These are phyloP conservation scores for Raffaelea deltoideospora DNA, from an alignment of 2,329 filamentous ascomycete genomes.

Conservation along the genomic window DNA sequence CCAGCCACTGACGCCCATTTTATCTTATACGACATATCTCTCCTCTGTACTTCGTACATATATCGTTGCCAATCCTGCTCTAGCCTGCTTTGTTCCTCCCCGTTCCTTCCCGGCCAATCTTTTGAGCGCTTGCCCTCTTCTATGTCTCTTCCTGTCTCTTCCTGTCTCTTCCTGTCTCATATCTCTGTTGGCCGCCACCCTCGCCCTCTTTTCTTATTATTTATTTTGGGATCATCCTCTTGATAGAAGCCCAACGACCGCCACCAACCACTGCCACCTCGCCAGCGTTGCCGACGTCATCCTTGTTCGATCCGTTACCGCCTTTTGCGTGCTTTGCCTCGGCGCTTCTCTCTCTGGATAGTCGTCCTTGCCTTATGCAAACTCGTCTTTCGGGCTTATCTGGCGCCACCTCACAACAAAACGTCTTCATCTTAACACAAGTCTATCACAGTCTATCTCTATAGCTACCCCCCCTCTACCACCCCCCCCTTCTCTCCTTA, in stretches of 20 bases:
- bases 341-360: not conserved
- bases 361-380: not conserved
- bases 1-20: no score
- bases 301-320: constrained; percentile 1
- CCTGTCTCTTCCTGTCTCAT: no score
- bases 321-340: constrained; percentile 1
- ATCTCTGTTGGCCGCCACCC: no score
- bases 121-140: no score
- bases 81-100: no score
- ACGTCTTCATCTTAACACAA: not conserved
- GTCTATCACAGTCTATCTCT: not conserved
- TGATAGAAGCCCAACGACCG: not conserved
- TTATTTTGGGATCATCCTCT: not conserved
- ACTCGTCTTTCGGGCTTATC: constrained; percentile 6
- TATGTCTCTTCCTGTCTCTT: no score
- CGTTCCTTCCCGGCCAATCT: no score
- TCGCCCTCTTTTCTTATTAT: no score
- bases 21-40: no score
- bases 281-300: no score
- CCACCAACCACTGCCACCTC: not conserved
- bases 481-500: not conserved
- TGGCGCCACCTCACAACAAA: constrained; percentile 8
- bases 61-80: no score
- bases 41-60: no score
- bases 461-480: not conserved